Evolutionary conservation across 1,139 yeast species (phyloP), one percentile per base, ranked within the genome.

Genomic region (Hansenula anomala): DNA sequence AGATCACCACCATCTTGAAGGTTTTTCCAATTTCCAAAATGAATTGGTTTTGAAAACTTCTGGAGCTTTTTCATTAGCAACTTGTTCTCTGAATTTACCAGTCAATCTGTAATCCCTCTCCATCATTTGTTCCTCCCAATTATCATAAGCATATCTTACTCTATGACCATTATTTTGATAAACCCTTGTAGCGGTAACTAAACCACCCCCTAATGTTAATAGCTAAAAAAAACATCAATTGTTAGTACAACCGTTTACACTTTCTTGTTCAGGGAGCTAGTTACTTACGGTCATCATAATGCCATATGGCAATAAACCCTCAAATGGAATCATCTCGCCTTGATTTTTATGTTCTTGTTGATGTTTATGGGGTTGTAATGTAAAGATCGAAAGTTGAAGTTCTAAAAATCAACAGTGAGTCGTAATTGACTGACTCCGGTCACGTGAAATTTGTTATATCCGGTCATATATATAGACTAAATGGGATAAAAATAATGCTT

Each of bases 41-140:
- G 78, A 73, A 56, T 73, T 76, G 30, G 75, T 69, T 60, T 75
- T 77, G 65, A 78, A 86, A 36, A 72, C 74, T 47, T 82, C 90
- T 29, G 90, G 89, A 11, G 95, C 95, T 37, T 73, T 64, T 9
- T 90, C 74, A 39, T 73, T 76, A 47, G 77, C 79, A 37, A 73
- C 63, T 59, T 85, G 94, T 20, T 82, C 90, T 56, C 95, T 72
- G 53, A 66, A 69, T 33, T 71, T 71, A 19, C 95, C 95, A 11
- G 95, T 86, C 54, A 86, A 66, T 49, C 89, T 70, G 58, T 75
- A 71, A 60, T 86, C 95, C 56, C 95, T 72, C 51, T 79, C 82
- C 66, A 49, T 56, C 59, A 67, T 53, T 46, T 63, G 67, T 44
- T 64, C 56, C 50, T 76, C 80, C 78, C 81, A 80, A 46, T 69